These are phyloP conservation scores for Drechmeria coniospora DNA, from an alignment of 2,329 filamentous ascomycete species.

Conservation along the genomic window DNA sequence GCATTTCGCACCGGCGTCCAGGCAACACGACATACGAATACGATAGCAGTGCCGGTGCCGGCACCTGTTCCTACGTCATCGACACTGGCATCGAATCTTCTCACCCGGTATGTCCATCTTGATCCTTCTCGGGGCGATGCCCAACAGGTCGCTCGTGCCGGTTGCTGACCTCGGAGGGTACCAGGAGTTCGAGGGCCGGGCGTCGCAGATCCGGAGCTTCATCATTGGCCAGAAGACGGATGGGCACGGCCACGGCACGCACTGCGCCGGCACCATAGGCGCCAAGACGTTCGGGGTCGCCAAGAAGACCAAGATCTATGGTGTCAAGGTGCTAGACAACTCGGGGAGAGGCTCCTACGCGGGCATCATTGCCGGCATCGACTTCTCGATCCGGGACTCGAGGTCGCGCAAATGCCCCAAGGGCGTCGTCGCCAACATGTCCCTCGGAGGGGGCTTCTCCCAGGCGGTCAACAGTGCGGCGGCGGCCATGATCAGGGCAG, in stretches of 20 bases:
- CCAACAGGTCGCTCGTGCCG: too few relatives aligned
- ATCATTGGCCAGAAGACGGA: slow-evolving; percentile 2
- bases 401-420: slow-evolving; percentile 7
- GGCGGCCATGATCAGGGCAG: slow-evolving; percentile 16
- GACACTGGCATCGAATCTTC: slow-evolving; percentile 1
- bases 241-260: slow-evolving; percentile 20
- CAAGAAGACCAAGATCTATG: slow-evolving; percentile 2
- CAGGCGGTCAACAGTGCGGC: slow-evolving; percentile 22
- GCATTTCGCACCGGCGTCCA: slow-evolving; percentile 7
- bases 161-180: too few relatives aligned
- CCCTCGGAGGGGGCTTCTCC: slow-evolving; percentile 18
- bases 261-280: slow-evolving; percentile 10
- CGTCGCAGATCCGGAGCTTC: slow-evolving; percentile 8
- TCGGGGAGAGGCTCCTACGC: neutral
- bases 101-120: slow-evolving; percentile 23
- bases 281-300: slow-evolving; percentile 8
- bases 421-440: slow-evolving; percentile 25
- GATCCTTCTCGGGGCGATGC: too few relatives aligned
- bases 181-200: slow-evolving; percentile 9
- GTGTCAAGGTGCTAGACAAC: slow-evolving; percentile 1
- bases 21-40: slow-evolving; percentile 14
- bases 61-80: slow-evolving; percentile 2
- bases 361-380: slow-evolving; percentile 1
- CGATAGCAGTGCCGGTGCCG: slow-evolving; percentile 12
- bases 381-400: slow-evolving; percentile 8